A percentile compares a stretch with the other conserved stretches of the same genome.
These are phyloP conservation scores for Lipomyces anomalus DNA, from an alignment of 805 yeast genomes.

Conservation along the genomic window DNA sequence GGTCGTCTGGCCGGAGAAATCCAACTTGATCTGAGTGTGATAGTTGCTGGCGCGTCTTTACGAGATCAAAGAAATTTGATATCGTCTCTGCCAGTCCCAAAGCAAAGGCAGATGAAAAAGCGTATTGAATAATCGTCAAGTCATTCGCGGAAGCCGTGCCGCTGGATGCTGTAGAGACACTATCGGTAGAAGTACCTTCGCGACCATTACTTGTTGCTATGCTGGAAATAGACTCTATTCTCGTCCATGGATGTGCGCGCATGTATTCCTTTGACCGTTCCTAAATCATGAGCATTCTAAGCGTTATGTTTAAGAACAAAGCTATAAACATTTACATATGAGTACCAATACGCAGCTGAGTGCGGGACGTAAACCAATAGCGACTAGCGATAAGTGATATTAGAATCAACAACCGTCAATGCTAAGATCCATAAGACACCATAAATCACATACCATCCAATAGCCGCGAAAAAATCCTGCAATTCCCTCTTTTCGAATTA, in stretches of 20 bases:
- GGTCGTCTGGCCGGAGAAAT: constrained; percentile 36
- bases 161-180: no score
- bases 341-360: constrained; percentile 39
- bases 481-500: constrained; percentile 62
- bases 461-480: constrained; percentile 76
- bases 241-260: background rate
- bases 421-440: no score
- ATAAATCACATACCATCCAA: constrained; percentile 39
- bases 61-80: constrained; percentile 39
- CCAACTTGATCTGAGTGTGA: constrained; percentile 38
- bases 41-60: constrained; percentile 43
- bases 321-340: no score
- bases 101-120: constrained; percentile 33
- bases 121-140: constrained; percentile 10
- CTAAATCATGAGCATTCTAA: no score
- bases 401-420: no score
- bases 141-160: constrained; percentile 7
- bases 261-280: constrained; percentile 23
- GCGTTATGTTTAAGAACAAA: no score
- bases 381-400: no score
- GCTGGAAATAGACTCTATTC: no score
- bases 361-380: constrained; percentile 38
- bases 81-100: constrained; percentile 33
- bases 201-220: no score
- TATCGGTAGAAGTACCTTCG: no score